phyloP scores from a whole-genome alignment of 805 yeast genomes.

The Ascoidea rubescens region DNA sequence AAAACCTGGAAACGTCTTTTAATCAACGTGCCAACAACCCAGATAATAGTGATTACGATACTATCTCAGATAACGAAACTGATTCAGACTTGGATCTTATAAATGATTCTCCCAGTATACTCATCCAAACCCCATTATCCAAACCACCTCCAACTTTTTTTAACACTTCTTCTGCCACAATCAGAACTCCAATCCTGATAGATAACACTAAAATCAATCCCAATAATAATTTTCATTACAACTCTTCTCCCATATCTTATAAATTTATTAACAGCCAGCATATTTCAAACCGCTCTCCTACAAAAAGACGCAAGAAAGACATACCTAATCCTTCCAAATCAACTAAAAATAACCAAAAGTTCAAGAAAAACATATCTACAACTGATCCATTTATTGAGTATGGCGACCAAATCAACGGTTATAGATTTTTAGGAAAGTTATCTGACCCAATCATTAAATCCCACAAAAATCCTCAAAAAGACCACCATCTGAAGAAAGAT shows the following conservation, averaged over 20 bases:
- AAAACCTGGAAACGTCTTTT: too few species aligned
- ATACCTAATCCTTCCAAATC: too few species aligned
- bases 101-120: neutral
- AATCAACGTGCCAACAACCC: too few species aligned
- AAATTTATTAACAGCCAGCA: too few species aligned
- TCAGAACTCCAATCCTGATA: neutral
- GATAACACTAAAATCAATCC: neutral
- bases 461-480: neutral
- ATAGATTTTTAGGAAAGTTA: slow-evolving; percentile 24
- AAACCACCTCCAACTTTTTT: neutral
- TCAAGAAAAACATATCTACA: too few species aligned
- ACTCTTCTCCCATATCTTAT: too few species aligned
- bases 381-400: slow-evolving; percentile 14
- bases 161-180: neutral
- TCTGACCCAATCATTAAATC: neutral
- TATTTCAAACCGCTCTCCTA: neutral
- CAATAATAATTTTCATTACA: too few species aligned
- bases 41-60: neutral
- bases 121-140: neutral
- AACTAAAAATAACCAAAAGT: too few species aligned
- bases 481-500: neutral
- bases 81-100: neutral
- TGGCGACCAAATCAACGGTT: slow-evolving; percentile 28
- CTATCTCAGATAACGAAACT: neutral
- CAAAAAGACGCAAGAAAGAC: neutral